Evolutionary conservation across 352 stramenopile species (phyloP).

Genomic region (Globisporangium acanthophoron): DNA sequence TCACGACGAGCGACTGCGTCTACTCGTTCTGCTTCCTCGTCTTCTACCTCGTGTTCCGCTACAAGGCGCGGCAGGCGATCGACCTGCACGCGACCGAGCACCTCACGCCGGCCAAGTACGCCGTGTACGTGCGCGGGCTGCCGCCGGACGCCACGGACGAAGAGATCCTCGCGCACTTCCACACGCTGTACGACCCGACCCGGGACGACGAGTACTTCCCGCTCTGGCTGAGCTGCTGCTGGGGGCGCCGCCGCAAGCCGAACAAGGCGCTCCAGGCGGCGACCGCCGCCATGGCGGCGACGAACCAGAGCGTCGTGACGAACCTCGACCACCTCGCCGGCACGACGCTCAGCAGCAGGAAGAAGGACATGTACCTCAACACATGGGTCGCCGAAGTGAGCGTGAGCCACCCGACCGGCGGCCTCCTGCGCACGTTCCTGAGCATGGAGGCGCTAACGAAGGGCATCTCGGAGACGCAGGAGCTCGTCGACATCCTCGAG

Average conservation of each 20-base stretch:
- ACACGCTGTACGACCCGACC: conserved; percentile 60
- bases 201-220: conserved; percentile 56
- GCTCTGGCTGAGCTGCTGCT: conserved; percentile 64
- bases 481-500: conserved; percentile 46
- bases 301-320: conserved; percentile 40
- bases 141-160: conserved; percentile 51
- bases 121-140: conserved; percentile 68
- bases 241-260: conserved; percentile 38
- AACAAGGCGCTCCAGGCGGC: conserved; percentile 25
- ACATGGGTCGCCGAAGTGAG: conserved; percentile 88
- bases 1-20: conserved; percentile 51
- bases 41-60: conserved; percentile 55
- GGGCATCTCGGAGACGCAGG: conserved; percentile 49
- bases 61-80: conserved; percentile 37
- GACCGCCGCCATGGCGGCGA: not conserved
- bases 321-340: conserved; percentile 64
- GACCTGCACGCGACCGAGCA: conserved; percentile 70
- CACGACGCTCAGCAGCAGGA: conserved; percentile 21
- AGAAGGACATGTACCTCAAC: conserved; percentile 59
- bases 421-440: conserved; percentile 64
- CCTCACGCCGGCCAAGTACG: conserved; percentile 75
- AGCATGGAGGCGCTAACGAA: conserved; percentile 62
- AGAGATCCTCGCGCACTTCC: conserved; percentile 78
- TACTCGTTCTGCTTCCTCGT: conserved; percentile 71
- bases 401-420: conserved; percentile 68